These are phyloP conservation scores for Monosporascus sp. DNA, from an alignment of 2,329 filamentous ascomycete genomes.

Conservation along the genomic window DNA sequence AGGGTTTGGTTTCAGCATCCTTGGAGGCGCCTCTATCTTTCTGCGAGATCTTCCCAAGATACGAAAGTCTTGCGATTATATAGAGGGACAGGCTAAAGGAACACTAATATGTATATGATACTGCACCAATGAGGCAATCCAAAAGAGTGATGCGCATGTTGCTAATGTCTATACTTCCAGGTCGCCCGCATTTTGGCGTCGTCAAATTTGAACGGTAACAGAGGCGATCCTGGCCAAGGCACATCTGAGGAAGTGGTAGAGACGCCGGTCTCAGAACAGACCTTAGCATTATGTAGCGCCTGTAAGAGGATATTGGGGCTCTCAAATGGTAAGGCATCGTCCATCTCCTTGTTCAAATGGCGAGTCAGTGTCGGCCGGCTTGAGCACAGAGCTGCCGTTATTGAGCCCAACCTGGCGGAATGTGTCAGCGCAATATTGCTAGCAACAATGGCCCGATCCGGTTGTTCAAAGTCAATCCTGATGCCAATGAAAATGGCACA, in stretches of 20 bases:
- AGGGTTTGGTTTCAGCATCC: slow-evolving; percentile 34
- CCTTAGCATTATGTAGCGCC: slow-evolving; percentile 35
- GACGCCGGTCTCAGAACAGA: neutral
- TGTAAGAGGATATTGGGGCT: slow-evolving; percentile 45
- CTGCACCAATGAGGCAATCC: slow-evolving; percentile 5
- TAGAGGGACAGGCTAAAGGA: slow-evolving; percentile 39
- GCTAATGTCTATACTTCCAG: slow-evolving; percentile 8
- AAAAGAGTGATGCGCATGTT: neutral
- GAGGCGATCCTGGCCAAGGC: slow-evolving; percentile 5
- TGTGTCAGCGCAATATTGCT: slow-evolving; percentile 50
- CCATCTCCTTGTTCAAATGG: slow-evolving; percentile 54
- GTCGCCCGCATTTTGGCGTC: slow-evolving; percentile 1
- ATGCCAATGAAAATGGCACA: slow-evolving; percentile 30
- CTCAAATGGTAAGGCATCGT: slow-evolving; percentile 37
- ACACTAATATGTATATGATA: slow-evolving; percentile 15
- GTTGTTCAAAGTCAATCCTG: slow-evolving; percentile 52
- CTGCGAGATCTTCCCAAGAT: slow-evolving; percentile 44
- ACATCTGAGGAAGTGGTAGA: neutral
- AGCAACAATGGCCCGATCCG: slow-evolving; percentile 50
- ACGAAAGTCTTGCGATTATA: slow-evolving; percentile 43
- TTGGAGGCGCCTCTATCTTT: slow-evolving; percentile 34
- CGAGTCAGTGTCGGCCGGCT: slow-evolving; percentile 39
- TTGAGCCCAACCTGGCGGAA: slow-evolving; percentile 37
- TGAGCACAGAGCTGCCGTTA: slow-evolving; percentile 5
- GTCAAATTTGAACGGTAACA: slow-evolving; percentile 2